Conservation (phyloP, 768 basidiomycete genomes). For the Trametes gibbosa region DNA sequence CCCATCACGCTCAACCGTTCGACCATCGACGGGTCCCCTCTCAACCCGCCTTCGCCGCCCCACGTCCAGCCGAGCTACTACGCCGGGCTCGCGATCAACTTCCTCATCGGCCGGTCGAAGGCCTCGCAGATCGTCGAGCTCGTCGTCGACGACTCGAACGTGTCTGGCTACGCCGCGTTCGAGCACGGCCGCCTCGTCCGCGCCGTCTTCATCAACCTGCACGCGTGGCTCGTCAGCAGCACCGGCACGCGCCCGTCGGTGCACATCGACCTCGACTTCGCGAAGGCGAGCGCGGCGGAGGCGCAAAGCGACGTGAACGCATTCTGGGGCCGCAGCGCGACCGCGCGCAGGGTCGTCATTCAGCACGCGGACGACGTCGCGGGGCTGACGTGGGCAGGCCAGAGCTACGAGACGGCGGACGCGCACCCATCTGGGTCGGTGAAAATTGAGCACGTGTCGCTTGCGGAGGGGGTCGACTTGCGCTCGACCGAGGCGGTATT, state of each 20-base stretch:
- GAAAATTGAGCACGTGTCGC: conserved; percentile 17
- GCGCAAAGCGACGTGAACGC: neutral
- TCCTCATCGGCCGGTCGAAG: conserved; percentile 51
- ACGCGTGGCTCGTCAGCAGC: conserved; percentile 40
- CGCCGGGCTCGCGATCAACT: conserved; percentile 56
- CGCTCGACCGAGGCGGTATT: conserved; percentile 27
- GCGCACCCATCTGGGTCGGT: conserved; percentile 18
- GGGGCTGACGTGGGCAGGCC: conserved; percentile 28
- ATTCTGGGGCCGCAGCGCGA: conserved; percentile 9
- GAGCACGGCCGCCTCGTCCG: conserved; percentile 43
- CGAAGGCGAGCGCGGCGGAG: conserved; percentile 1
- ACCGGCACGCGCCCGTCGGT: conserved; percentile 34
- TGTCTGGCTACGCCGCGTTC: conserved; percentile 64
- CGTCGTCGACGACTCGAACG: conserved; percentile 39
- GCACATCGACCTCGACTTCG: conserved; percentile 44
- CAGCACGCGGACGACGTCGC: conserved; percentile 27
- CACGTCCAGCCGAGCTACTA: conserved; percentile 70
- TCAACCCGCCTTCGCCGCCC: conserved; percentile 48
- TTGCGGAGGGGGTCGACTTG: conserved; percentile 24
- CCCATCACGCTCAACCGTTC: conserved; percentile 57
- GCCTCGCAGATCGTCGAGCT: conserved; percentile 46
- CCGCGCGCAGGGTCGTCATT: conserved; percentile 24
- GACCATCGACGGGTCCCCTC: conserved; percentile 50
- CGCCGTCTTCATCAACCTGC: conserved; percentile 57
- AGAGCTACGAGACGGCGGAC: conserved; percentile 27